Conservation (phyloP, 148 eudicot genomes). For the Talinum fruticosum region DNA sequence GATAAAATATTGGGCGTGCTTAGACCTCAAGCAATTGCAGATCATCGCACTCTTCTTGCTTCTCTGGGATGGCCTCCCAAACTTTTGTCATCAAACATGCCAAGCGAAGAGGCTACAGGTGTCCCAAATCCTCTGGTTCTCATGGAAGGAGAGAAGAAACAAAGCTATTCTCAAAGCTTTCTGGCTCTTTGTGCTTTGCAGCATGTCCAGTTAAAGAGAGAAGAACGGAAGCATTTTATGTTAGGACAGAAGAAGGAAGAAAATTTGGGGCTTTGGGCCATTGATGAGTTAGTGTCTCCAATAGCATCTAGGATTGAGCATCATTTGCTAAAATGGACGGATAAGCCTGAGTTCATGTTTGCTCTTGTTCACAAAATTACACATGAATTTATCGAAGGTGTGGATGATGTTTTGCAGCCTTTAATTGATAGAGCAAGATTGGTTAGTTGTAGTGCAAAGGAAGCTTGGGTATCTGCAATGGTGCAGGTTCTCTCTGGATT, state of each 20-base stretch:
- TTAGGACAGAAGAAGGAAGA: conserved; percentile 26
- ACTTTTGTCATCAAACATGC: conserved; percentile 26
- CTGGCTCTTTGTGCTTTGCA: conserved; percentile 52
- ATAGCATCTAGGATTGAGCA: conserved; percentile 50
- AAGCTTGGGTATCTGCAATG: conserved; percentile 56
- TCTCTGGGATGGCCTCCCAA: conserved; percentile 55
- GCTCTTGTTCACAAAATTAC: conserved; percentile 47
- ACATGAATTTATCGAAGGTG: conserved; percentile 44
- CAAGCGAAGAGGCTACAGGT: conserved; percentile 20
- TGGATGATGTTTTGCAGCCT: conserved; percentile 57
- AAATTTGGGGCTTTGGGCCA: conserved; percentile 44
- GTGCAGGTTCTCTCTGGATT: conserved; percentile 39
- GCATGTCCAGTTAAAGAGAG: conserved; percentile 40
- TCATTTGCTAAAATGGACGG: conserved; percentile 45
- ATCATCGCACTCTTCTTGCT: conserved; percentile 45
- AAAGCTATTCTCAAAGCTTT: conserved; percentile 46
- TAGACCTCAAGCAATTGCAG: conserved; percentile 50
- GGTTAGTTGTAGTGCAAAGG: conserved; percentile 51
- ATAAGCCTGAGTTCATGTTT: conserved; percentile 48
- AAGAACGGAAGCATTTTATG: conserved; percentile 25
- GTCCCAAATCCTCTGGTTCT: conserved; percentile 50
- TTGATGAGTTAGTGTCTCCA: conserved; percentile 50
- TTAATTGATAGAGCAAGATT: conserved; percentile 51
- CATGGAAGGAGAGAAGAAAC: conserved; percentile 41
- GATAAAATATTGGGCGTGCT: conserved; percentile 37